A percentile compares a stretch with the other conserved stretches of the same genome.
phyloP scores from a whole-genome alignment of 2,329 filamentous ascomycete genomes.

The Lojkania enalia region DNA sequence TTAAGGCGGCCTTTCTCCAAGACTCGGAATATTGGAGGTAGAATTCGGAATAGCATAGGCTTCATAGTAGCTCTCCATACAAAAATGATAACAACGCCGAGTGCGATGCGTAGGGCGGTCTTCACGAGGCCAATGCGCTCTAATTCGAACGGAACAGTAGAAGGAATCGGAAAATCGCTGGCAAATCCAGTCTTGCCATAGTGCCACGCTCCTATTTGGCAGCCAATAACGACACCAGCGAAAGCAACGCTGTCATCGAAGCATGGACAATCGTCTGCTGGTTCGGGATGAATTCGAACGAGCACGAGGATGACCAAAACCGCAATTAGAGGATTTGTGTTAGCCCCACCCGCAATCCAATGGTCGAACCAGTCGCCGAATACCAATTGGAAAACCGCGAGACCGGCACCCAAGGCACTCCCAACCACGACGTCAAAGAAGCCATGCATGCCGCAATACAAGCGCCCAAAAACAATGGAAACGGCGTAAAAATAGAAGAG shows the following conservation, averaged over 20 bases:
- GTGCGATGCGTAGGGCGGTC: slow-evolving; percentile 68
- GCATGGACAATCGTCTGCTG: slow-evolving; percentile 94
- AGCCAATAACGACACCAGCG: slow-evolving; percentile 83
- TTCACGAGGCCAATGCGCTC: slow-evolving; percentile 67
- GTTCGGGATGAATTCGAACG: slow-evolving; percentile 90
- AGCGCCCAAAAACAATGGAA: slow-evolving; percentile 85
- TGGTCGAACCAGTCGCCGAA: slow-evolving; percentile 66
- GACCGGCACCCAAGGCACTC: slow-evolving; percentile 70
- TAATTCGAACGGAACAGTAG: slow-evolving; percentile 67
- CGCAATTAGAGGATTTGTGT: slow-evolving; percentile 66
- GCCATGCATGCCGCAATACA: slow-evolving; percentile 99
- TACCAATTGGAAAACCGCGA: slow-evolving; percentile 59
- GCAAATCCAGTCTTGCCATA: slow-evolving; percentile 64
- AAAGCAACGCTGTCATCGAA: slow-evolving; percentile 97
- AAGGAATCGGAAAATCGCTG: slow-evolving; percentile 58
- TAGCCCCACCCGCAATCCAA: slow-evolving; percentile 62
- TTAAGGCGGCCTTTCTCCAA: slow-evolving; percentile 79
- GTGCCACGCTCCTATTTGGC: slow-evolving; percentile 83
- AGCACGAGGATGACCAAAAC: slow-evolving; percentile 71
- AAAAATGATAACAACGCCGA: slow-evolving; percentile 84
- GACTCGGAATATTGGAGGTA: slow-evolving; percentile 86
- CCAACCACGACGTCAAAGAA: slow-evolving; percentile 89
- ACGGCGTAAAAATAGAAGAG: slow-evolving; percentile 81
- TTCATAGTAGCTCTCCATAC: slow-evolving; percentile 91
- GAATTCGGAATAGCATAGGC: slow-evolving; percentile 71